phyloP scores from a whole-genome alignment of 140 eudicot species.

The Bidens hawaiensis region DNA sequence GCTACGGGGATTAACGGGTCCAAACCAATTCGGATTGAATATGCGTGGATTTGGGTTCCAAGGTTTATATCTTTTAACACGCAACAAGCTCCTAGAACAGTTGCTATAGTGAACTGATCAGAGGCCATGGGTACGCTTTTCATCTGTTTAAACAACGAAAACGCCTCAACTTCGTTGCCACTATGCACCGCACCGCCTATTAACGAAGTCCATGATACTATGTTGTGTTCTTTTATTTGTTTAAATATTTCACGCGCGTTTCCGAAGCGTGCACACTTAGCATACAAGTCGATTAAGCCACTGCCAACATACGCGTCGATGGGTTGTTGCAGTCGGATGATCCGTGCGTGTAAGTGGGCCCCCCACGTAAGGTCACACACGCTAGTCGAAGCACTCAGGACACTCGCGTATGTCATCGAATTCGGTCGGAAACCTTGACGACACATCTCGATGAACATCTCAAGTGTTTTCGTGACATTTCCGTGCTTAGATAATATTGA shows the following conservation, averaged over 20 bases:
- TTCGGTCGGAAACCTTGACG: conserved; percentile 36
- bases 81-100: conserved; percentile 42
- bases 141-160: conserved; percentile 40
- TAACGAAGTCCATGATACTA: conserved; percentile 45
- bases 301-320: conserved; percentile 42
- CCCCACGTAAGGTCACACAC: conserved; percentile 33
- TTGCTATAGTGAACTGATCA: conserved; percentile 44
- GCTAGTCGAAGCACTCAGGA: conserved; percentile 38
- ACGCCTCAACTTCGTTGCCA: conserved; percentile 37
- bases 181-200: conserved; percentile 39
- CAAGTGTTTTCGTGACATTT: conserved; percentile 20
- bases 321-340: conserved; percentile 29
- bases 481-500: conserved; percentile 40
- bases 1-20: conserved; percentile 33
- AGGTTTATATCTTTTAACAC: conserved; percentile 27
- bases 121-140: conserved; percentile 27
- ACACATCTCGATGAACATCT: conserved; percentile 37
- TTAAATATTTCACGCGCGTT: conserved; percentile 34
- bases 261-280: conserved; percentile 35
- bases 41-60: conserved; percentile 47
- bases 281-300: conserved; percentile 43
- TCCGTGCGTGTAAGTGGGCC: conserved; percentile 39
- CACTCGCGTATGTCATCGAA: conserved; percentile 48
- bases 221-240: conserved; percentile 26
- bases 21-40: conserved; percentile 31